A percentile compares a stretch with the other conserved stretches of the same genome.
phyloP scores from a whole-genome alignment of 1,284 basidiomycete species.

The Leccinum proliferum region DNA sequence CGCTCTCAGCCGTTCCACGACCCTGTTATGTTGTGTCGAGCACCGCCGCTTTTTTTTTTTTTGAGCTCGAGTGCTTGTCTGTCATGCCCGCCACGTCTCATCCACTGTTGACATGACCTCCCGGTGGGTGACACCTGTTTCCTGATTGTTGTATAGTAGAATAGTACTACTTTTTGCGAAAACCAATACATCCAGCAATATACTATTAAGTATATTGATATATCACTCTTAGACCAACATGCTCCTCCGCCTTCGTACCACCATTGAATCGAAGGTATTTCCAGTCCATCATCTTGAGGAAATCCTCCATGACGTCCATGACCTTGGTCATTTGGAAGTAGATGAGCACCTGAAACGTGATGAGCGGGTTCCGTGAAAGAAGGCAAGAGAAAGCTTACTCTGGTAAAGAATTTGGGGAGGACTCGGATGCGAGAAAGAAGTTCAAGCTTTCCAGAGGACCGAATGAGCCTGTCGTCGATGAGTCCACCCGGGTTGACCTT shows the following conservation, averaged over 20 bases:
- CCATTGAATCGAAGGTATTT: constrained; percentile 96
- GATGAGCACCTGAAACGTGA: constrained; percentile 76
- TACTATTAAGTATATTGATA: too few relatives aligned
- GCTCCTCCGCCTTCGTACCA: constrained; percentile 97
- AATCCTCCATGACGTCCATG: constrained; percentile 99
- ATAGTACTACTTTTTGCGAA: not conserved
- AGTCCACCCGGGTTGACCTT: constrained; percentile 81
- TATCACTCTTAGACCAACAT: constrained; percentile 51
- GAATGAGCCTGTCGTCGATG: constrained; percentile 82
- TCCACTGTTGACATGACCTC: too few relatives aligned
- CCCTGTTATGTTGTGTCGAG: too few relatives aligned
- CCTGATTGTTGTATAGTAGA: not conserved
- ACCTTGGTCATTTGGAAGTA: constrained; percentile 99
- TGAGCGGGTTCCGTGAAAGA: not conserved
- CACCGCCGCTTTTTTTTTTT: not conserved
- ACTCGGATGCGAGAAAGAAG: constrained; percentile 76
- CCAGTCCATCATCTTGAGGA: constrained; percentile 86
- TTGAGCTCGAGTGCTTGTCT: not conserved
- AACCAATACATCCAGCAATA: not conserved
- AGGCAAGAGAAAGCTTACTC: constrained; percentile 45
- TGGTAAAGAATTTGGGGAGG: constrained; percentile 90
- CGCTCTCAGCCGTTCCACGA: too few relatives aligned
- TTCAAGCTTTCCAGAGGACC: constrained; percentile 94
- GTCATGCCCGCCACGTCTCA: not conserved
- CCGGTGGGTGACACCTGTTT: not conserved